Evolutionary conservation across 306 rosid species (phyloP).

Genomic region (Hippophae rhamnoides): DNA sequence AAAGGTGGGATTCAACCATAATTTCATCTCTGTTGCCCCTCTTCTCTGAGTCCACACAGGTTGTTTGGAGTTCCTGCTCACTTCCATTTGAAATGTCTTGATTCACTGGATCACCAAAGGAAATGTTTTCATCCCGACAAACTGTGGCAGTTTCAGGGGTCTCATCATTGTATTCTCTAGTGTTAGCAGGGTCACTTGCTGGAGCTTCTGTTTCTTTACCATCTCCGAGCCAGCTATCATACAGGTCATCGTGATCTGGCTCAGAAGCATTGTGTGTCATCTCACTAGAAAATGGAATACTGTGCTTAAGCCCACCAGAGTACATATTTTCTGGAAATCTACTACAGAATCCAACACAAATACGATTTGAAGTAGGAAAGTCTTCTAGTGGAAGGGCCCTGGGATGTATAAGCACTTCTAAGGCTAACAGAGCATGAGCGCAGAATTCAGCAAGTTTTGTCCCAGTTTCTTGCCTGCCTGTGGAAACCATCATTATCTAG

Average conservation of each 20-base stretch:
- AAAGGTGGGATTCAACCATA: conserved; percentile 19
- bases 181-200: conserved; percentile 18
- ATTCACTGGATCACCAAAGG: conserved; percentile 12
- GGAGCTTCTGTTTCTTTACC: conserved; percentile 28
- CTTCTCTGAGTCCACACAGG: conserved; percentile 28
- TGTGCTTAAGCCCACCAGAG: conserved; percentile 18
- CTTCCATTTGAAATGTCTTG: conserved; percentile 21
- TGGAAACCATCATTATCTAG: conserved; percentile 20
- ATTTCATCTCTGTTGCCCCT: conserved; percentile 22
- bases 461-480: conserved; percentile 67
- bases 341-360: conserved; percentile 17
- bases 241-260: conserved; percentile 31
- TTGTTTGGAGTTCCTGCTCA: conserved; percentile 12
- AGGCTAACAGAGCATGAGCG: conserved; percentile 64
- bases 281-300: conserved; percentile 22
- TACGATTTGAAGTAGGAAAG: conserved; percentile 20
- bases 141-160: conserved; percentile 22
- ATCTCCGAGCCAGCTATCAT: conserved; percentile 34
- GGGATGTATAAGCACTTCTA: conserved; percentile 90
- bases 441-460: conserved; percentile 74
- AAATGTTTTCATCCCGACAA: conserved; percentile 14
- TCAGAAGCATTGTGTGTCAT: conserved; percentile 21
- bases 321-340: conserved; percentile 22
- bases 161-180: conserved; percentile 14
- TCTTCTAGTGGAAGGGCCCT: conserved; percentile 57